Base-by-base conservation (phyloP, 768 basidiomycete genomes). In the Stropharia rugosoannulata region DNA sequence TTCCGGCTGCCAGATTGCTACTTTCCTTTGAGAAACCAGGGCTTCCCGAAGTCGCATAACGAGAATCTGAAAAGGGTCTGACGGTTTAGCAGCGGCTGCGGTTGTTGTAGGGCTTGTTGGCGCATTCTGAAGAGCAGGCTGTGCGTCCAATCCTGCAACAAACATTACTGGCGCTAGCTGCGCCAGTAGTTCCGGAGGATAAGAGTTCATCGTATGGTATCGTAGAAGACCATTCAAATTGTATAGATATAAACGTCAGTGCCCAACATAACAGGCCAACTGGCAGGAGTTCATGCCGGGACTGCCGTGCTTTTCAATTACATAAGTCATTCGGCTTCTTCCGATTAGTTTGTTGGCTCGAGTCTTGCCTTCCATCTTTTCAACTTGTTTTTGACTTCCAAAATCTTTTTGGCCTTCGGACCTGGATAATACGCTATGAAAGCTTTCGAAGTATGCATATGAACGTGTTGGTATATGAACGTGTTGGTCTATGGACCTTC, bases 151-250 rank as follows among this genome's bases (percentile, higher is more conserved):
- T 2, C 95, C 95, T 22, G 93, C 93, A 16, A 95, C 90, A 67
- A 97, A 96, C 90, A 98, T 91, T 38, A 98, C 85, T 12, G 96
- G 96, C 16, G 85, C 86, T 41, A 93, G 82, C 68, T 97, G 95
- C n/a, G 82, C 78, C 61, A 97, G 77, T 59, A 98, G 78, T 75
- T 98, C 94, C 56, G 83, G 76, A 16, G 95, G 95, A 76, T 96
- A 97, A 32, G 91, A 90, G 72, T 95, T 95, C 95, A 97, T 95
- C 55, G 56, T 32, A 7, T 7, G 5, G 29, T 32, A 32, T 32
- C 29, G 29, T 32, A 32, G 29, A 7, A 10, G 29, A 10, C 6
- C 29, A 32, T 32, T 32, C 29, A 10, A 32, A 32, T 1, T 22
- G 22, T 22, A 22, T 22, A 22, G 29, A 32, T 32, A 2, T 10